Evolutionary conservation across 805 yeast genomes (phyloP).

Genomic region (Spathaspora passalidarum): DNA sequence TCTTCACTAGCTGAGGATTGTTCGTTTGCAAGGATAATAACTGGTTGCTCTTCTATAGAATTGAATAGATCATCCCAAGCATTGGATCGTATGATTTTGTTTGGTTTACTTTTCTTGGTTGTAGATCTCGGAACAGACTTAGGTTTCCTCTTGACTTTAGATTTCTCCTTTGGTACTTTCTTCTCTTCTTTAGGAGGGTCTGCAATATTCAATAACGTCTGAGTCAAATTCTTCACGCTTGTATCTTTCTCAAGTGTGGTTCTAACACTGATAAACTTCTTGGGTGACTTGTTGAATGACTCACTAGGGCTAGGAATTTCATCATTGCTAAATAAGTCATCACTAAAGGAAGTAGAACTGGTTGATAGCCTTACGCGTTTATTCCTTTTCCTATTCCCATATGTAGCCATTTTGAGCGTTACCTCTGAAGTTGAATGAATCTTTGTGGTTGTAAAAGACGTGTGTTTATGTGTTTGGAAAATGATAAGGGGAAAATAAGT

Average conservation of each 20-base stretch:
- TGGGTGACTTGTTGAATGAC: background rate
- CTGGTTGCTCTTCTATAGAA: constrained; percentile 9
- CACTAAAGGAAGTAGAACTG: background rate
- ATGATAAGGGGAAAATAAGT: no score
- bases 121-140: no score
- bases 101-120: background rate
- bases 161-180: background rate
- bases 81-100: no score
- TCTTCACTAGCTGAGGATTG: background rate
- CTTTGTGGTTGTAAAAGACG: background rate
- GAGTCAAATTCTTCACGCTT: no score
- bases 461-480: no score
- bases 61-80: constrained; percentile 17
- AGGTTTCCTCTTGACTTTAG: background rate
- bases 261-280: background rate
- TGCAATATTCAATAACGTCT: no score
- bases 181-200: background rate
- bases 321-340: background rate
- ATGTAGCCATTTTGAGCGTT: background rate
- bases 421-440: background rate
- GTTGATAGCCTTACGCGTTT: background rate
- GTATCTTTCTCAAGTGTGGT: background rate
- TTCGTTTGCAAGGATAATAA: background rate
- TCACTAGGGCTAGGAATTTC: no score
- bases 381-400: background rate